A percentile compares a stretch with the other conserved stretches of the same genome.
phyloP scores from a whole-genome alignment of 495 filamentous ascomycete genomes.

The Talaromyces thailandensis region DNA sequence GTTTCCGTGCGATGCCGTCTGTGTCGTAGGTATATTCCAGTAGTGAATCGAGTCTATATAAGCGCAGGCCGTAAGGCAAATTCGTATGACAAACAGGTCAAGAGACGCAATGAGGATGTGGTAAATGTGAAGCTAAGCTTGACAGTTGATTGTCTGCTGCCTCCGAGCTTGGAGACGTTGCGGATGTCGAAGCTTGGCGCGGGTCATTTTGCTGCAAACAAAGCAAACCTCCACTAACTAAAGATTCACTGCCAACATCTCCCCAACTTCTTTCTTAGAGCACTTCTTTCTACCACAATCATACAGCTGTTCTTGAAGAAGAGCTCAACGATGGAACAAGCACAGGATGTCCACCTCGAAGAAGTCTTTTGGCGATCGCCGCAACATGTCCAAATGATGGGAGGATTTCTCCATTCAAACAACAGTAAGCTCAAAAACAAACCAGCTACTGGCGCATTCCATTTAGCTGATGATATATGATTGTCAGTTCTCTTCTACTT shows the following conservation, averaged over 20 bases:
- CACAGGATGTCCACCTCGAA: slow-evolving; percentile 57
- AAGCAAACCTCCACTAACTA: slow-evolving; percentile 16
- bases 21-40: neutral
- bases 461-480: neutral
- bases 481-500: slow-evolving; percentile 79
- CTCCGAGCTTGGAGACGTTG: neutral
- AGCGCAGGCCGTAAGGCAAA: neutral
- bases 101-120: neutral
- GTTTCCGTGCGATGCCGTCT: neutral
- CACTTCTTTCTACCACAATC: neutral
- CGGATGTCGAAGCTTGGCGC: slow-evolving; percentile 3
- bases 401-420: slow-evolving; percentile 42
- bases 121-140: neutral
- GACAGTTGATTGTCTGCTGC: neutral
- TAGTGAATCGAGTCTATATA: neutral
- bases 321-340: slow-evolving; percentile 16
- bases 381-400: slow-evolving; percentile 49
- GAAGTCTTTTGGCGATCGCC: slow-evolving; percentile 70
- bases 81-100: neutral
- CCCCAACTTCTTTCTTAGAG: neutral
- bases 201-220: slow-evolving; percentile 22
- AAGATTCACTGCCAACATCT: slow-evolving; percentile 2
- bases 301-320: neutral
- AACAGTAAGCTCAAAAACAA: slow-evolving; percentile 25
- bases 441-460: neutral